Base-by-base conservation (phyloP, 75 land plant genomes). In the Cupressus sempervirens region DNA sequence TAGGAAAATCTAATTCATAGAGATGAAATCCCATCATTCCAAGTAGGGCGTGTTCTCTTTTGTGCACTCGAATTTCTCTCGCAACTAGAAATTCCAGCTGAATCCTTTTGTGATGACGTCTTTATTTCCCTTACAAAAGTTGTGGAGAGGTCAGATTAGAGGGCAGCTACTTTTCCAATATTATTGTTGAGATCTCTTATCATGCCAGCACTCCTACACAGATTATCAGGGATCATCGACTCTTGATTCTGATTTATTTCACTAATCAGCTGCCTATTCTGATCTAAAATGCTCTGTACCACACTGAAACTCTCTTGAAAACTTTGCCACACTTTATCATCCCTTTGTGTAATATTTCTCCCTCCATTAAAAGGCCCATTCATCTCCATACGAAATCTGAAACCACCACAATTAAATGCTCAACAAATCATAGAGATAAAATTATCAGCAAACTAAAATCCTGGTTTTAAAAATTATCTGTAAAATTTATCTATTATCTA, bases 161-260 rank as follows among this genome's bases (percentile, higher is more conserved):
- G 87, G 41, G 90, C 89, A 65, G 86, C 93, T 70, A 93, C 94
- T 77, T 86, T 73, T 46, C 87, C 41, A 34, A 93, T 91, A 87
- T 93, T 93, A 87, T 87, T 89, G 85, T 93, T 93, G 67, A 93
- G 90, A 85, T 91, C 91, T 50, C 89, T 83, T 46, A 93, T 93
- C 58, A 93, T 82, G 15, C 83, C 88, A 65, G 91, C 87, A 80
- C 91, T 91, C 43, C 94, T 67, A 38, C 88, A 85, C 35, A 90
- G 84, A 83, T 92, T 89, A 23, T 91, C 92, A 0, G 92, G 92
- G 40, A 89, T 85, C 83, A 86, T 91, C 6, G 94, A 89, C 85
- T 92, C 94, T 56, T 92, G 92, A 82, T 92, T 92, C 76, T 89
- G 89, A 74, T 87, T 84, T 12, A 89, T 89, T 83, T 89, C 90